These are phyloP conservation scores for Pseudogymnoascus sp. DNA, from an alignment of 2,329 filamentous ascomycete genomes.

Conservation along the genomic window DNA sequence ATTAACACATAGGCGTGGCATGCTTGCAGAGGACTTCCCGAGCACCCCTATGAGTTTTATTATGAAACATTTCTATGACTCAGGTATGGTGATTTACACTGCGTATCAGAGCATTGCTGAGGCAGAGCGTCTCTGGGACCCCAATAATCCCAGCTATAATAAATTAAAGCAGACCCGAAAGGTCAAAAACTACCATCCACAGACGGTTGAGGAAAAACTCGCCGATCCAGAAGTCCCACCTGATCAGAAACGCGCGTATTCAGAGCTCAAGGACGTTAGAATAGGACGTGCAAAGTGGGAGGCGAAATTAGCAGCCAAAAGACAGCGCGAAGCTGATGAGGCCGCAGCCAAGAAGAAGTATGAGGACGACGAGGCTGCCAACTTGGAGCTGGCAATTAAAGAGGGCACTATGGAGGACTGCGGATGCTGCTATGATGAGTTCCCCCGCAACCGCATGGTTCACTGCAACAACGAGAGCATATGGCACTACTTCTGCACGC, in stretches of 20 bases:
- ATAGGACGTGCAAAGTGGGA: conserved; percentile 24
- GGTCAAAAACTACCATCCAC: conserved; percentile 10
- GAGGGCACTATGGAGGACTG: conserved; percentile 58
- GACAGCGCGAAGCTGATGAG: conserved; percentile 36
- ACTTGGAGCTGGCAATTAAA: conserved; percentile 36
- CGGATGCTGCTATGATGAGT: conserved; percentile 64
- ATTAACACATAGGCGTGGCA: conserved; percentile 15
- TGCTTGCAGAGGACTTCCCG: conserved; percentile 30
- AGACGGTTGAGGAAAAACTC: conserved; percentile 1
- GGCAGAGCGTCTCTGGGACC: conserved; percentile 29
- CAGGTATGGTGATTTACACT: conserved; percentile 20
- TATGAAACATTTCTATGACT: background rate
- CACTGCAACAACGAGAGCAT: conserved; percentile 51
- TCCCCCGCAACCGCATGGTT: conserved; percentile 59
- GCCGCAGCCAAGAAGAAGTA: conserved; percentile 28
- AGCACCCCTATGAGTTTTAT: conserved; percentile 26
- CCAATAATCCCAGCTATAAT: conserved; percentile 19
- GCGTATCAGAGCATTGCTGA: conserved; percentile 29
- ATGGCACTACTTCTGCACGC: conserved; percentile 56
- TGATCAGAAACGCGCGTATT: conserved; percentile 25
- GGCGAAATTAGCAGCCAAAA: conserved; percentile 33
- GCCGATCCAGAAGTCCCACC: background rate
- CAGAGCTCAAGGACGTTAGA: conserved; percentile 36
- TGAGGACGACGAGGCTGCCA: conserved; percentile 33
- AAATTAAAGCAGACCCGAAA: conserved; percentile 26